Percentiles rank a stretch among this genome's conserved stretches.
phyloP scores from a whole-genome alignment of 2,329 filamentous ascomycete species.

The Aureobasidium lini region DNA sequence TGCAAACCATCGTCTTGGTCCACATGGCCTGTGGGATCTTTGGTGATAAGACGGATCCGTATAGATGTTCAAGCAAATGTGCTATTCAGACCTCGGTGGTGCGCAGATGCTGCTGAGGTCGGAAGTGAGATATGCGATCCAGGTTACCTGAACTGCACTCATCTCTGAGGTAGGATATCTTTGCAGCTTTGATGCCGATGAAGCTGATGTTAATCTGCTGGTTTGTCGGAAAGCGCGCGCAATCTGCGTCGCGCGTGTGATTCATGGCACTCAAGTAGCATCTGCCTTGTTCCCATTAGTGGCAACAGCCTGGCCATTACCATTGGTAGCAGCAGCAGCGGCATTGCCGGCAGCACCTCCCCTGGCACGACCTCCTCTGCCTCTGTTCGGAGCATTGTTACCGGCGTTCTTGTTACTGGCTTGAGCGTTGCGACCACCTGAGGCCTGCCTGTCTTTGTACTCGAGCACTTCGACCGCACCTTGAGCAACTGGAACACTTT shows the following conservation, averaged over 20 bases:
- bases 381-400: conserved; percentile 7
- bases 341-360: conserved; percentile 13
- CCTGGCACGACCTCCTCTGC: conserved; percentile 12
- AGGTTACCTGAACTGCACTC: not conserved
- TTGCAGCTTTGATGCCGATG: not conserved
- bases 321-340: conserved; percentile 13
- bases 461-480: conserved; percentile 83
- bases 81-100: no score
- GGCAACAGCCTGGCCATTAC: not conserved
- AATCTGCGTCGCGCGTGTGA: not conserved
- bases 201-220: not conserved
- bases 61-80: no score
- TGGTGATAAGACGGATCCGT: no score
- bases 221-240: not conserved
- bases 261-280: conserved; percentile 3
- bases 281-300: not conserved
- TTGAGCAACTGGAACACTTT: conserved; percentile 74
- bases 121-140: no score
- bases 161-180: not conserved
- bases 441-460: conserved; percentile 50
- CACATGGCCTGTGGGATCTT: no score
- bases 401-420: conserved; percentile 11
- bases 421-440: conserved; percentile 15
- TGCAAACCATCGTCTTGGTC: no score
- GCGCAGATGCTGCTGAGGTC: not conserved